Base-by-base conservation (phyloP, 805 yeast genomes). In the Starmerella khaoyaiensis region DNA sequence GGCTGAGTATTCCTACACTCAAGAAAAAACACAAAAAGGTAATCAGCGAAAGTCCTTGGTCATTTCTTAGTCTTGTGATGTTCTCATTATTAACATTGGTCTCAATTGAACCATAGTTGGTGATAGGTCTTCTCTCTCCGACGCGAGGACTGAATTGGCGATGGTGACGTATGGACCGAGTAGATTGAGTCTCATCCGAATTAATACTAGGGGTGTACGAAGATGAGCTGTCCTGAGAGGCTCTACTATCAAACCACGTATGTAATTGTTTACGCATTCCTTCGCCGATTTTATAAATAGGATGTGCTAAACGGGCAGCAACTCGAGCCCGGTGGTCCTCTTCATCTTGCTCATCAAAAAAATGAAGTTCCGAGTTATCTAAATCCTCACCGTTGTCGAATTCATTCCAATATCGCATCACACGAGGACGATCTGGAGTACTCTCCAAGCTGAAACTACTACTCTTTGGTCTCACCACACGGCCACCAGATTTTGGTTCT, bases 401-500 rank as follows among this genome's bases (percentile, higher is more conserved):
- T 56, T 74, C 80, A 49, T 74, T 74, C 80, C 80, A 74, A 52
- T 74, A 74, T 31, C 76, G 53, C 17, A 34, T 17, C 15, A 18
- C 34, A 27, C 27, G 36, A 19, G 36, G 33, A 5, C 10, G 29
- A n/a, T 31, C 15, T n/a, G n/a, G n/a, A n/a, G n/a, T n/a, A n/a
- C n/a, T n/a, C n/a, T n/a, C n/a, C n/a, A n/a, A n/a, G n/a, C n/a
- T n/a, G n/a, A n/a, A n/a, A n/a, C n/a, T n/a, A 24, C 5, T 17
- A 5, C 15, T 19, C 15, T 14, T 35, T 14, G 33, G 9, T 18
- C 33, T 12, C 8, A 4, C n/a, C 8, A 11, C 4, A 21, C 12
- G n/a, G 9, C 21, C 24, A 5, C n/a, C 4, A 5, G 16, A 30
- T 15, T 35, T 11, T 1, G 36, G 31, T 34, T 36, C 53, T 34